Evolutionary conservation across 768 basidiomycete species (phyloP).

Genomic region (Suillus plorans): DNA sequence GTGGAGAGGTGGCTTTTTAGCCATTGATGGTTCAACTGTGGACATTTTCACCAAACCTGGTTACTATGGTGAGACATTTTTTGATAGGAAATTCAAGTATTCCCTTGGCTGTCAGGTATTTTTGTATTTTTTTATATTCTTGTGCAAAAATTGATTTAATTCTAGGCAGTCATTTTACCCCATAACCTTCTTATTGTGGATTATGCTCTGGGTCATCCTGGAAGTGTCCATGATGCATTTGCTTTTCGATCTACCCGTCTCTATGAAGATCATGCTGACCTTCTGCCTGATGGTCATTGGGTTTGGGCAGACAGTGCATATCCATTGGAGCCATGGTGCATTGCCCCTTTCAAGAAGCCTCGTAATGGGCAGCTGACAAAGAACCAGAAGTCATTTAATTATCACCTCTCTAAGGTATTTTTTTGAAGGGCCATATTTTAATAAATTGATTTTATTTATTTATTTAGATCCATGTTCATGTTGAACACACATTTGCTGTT

Average conservation of each 20-base stretch:
- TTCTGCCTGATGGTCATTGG: conserved; percentile 1
- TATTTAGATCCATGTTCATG: background rate
- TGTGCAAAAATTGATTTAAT: too few relatives aligned
- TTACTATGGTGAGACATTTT: too few relatives aligned
- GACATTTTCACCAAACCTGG: too few relatives aligned
- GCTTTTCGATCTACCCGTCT: background rate
- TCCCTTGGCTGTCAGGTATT: too few relatives aligned
- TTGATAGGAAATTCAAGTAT: too few relatives aligned
- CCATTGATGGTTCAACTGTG: too few relatives aligned
- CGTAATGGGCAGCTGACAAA: background rate
- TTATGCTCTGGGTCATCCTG: background rate
- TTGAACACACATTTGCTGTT: conserved; percentile 8
- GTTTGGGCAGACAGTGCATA: conserved; percentile 5
- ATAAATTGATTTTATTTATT: background rate
- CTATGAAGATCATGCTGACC: background rate
- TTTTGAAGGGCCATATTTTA: background rate
- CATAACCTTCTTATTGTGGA: background rate
- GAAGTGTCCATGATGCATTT: background rate
- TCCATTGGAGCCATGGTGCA: conserved; percentile 2
- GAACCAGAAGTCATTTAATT: conserved; percentile 1
- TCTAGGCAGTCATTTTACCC: background rate
- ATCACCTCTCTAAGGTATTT: background rate
- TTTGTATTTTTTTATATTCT: too few relatives aligned
- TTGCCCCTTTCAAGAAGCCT: conserved; percentile 15
- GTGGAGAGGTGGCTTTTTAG: too few relatives aligned